Base-by-base conservation (phyloP, 2,329 filamentous ascomycete species). In the Diplodia mutila region DNA sequence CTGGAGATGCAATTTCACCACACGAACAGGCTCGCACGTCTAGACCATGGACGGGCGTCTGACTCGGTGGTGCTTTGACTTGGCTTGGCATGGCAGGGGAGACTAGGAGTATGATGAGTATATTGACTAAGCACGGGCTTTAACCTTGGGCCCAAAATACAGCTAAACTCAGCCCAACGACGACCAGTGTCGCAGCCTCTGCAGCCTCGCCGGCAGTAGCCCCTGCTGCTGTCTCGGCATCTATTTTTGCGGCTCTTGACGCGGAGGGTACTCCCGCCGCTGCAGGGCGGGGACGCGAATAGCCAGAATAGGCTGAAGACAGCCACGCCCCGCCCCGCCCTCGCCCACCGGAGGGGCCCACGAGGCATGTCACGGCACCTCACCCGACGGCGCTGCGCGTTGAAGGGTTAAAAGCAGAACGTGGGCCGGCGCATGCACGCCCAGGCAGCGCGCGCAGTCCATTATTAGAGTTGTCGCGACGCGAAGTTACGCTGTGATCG, bases 401-500 rank as follows among this genome's bases (percentile, higher is more conserved):
- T 23, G 27, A 12, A 51, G 3, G 7, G 18, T 21, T 63, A 51
- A 25, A 63, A 63, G 59, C 11, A 46, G 55, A 32, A 8, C 29
- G 29, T 3, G 29, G 1, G 39, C 39, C 18, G 32, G 27, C 59
- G 46, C 59, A 37, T 37, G 59, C 59, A 63, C 25, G 27, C n/a
- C 46, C 27, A 49, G 46, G 42, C 46, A 49, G 39, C 39, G 57
- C 57, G 39, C 59, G 46, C 29, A 51, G 46, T 37, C 8, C 34
- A 37, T 12, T 7, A 14, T 42, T 46, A 51, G 27, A 63, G 59
- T 63, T 63, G 59, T 63, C 59, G 59, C 59, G 46, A 51, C 59
- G 46, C 59, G 46, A 63, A 63, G 59, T 51, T 63, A 63, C 59
- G 59, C 59, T 63, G 59, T 51, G 59, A 63, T 63, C 59, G 59